Conservation (phyloP, 2,329 filamentous ascomycete species). For the Arthroderma sp. region DNA sequence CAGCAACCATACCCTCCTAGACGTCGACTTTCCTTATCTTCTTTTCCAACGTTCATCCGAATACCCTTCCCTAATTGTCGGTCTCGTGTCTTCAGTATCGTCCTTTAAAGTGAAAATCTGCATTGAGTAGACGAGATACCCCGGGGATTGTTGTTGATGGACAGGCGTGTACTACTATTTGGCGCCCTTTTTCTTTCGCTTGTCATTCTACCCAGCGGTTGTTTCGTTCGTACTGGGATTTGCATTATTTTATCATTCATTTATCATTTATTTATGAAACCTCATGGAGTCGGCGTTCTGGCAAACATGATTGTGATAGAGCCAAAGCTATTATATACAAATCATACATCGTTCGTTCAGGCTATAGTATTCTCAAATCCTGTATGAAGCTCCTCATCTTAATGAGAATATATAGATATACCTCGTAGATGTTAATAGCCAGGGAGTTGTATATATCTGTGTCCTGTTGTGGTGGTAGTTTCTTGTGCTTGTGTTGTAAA, state of each 20-base stretch:
- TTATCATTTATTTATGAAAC: conserved; percentile 1
- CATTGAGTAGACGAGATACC: background rate
- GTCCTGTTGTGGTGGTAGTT: no score
- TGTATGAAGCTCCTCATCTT: background rate
- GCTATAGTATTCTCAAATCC: background rate
- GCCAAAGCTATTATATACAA: background rate
- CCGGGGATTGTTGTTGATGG: background rate
- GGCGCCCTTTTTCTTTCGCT: background rate
- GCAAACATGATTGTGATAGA: background rate
- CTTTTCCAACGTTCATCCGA: background rate
- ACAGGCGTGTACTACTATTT: background rate
- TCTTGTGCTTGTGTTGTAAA: no score
- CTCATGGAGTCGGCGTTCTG: background rate
- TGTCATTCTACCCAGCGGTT: background rate
- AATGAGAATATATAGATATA: background rate
- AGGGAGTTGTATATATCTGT: no score
- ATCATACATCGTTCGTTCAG: background rate
- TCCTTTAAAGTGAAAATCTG: background rate
- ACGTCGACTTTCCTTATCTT: background rate
- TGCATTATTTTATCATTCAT: background rate
- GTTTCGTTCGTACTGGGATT: background rate
- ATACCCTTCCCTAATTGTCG: background rate
- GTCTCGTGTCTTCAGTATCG: background rate
- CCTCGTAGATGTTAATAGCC: no score
- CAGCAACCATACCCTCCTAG: background rate